These are phyloP conservation scores for Cadophora gregata DNA, from an alignment of 2,329 filamentous ascomycete genomes.

Conservation along the genomic window DNA sequence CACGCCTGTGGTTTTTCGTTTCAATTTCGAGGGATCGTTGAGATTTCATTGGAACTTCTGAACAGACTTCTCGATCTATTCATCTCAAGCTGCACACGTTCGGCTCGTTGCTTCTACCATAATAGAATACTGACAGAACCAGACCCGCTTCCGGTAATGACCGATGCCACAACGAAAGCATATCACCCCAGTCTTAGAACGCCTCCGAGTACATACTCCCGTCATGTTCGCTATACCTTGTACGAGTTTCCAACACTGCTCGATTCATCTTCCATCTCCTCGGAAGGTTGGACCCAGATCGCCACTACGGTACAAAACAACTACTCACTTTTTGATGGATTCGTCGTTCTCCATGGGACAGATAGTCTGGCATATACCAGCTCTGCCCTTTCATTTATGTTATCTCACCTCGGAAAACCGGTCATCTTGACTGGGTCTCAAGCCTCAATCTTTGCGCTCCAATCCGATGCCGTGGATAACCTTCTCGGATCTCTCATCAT, in stretches of 20 bases:
- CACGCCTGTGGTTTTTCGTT: too few relatives aligned
- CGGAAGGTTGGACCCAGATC: conserved; percentile 74
- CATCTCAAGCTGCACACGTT: too few relatives aligned
- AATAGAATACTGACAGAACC: conserved; percentile 19
- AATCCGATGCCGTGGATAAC: conserved; percentile 76
- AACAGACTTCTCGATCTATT: too few relatives aligned
- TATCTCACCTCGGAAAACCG: conserved; percentile 73
- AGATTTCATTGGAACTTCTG: too few relatives aligned
- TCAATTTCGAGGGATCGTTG: too few relatives aligned
- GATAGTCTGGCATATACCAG: conserved; percentile 73
- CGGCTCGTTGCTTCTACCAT: not conserved
- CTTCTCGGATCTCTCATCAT: conserved; percentile 73
- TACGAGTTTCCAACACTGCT: conserved; percentile 72
- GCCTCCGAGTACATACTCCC: conserved; percentile 66
- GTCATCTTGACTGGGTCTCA: conserved; percentile 70
- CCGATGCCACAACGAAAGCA: conserved; percentile 34
- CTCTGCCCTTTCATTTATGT: conserved; percentile 76
- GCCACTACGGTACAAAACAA: conserved; percentile 64
- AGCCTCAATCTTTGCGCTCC: conserved; percentile 72
- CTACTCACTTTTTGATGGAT: conserved; percentile 72
- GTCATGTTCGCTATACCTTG: conserved; percentile 69
- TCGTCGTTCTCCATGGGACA: conserved; percentile 75
- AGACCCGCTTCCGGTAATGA: conserved; percentile 44
- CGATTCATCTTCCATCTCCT: conserved; percentile 74
- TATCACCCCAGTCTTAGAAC: conserved; percentile 54